phyloP scores from a whole-genome alignment of 192 early-diverging fungal genomes.

The Lobosporangium transversale region DNA sequence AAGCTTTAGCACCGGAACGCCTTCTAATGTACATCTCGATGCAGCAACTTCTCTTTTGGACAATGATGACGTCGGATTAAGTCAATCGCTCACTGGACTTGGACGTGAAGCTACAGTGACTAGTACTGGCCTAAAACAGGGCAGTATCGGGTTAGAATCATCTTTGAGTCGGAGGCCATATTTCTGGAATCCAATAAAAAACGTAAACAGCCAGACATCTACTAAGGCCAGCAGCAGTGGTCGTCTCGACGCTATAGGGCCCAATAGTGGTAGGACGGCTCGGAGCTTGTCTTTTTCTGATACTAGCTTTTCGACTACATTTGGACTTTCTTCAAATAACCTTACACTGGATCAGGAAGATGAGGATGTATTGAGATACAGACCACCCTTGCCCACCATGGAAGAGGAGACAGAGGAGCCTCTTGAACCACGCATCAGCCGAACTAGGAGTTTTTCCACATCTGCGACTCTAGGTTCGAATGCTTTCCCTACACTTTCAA shows the following conservation, averaged over 20 bases:
- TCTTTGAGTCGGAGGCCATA: slow-evolving; percentile 17
- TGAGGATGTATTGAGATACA: slow-evolving; percentile 33
- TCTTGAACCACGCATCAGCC: slow-evolving; percentile 21
- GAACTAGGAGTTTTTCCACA: slow-evolving; percentile 39
- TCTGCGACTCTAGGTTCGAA: slow-evolving; percentile 26
- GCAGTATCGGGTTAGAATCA: slow-evolving; percentile 11
- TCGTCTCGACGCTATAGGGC: neutral
- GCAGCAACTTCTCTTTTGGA: slow-evolving; percentile 8
- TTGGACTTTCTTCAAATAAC: slow-evolving; percentile 7
- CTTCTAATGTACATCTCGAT: neutral
- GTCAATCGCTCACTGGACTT: slow-evolving; percentile 6
- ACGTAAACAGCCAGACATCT: neutral
- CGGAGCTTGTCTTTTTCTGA: slow-evolving; percentile 51
- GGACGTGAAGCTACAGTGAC: neutral
- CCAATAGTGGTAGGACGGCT: neutral
- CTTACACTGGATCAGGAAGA: slow-evolving; percentile 24
- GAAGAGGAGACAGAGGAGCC: slow-evolving; percentile 45
- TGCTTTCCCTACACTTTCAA: slow-evolving; percentile 7
- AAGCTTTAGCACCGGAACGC: slow-evolving; percentile 30
- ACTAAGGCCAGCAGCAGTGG: neutral
- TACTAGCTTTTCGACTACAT: slow-evolving; percentile 30
- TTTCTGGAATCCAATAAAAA: slow-evolving; percentile 10
- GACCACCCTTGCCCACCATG: slow-evolving; percentile 39
- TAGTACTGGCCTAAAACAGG: slow-evolving; percentile 15
- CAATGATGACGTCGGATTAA: neutral